Evolutionary conservation across 1,139 yeast species (phyloP).

Genomic region (Pichia sp.): DNA sequence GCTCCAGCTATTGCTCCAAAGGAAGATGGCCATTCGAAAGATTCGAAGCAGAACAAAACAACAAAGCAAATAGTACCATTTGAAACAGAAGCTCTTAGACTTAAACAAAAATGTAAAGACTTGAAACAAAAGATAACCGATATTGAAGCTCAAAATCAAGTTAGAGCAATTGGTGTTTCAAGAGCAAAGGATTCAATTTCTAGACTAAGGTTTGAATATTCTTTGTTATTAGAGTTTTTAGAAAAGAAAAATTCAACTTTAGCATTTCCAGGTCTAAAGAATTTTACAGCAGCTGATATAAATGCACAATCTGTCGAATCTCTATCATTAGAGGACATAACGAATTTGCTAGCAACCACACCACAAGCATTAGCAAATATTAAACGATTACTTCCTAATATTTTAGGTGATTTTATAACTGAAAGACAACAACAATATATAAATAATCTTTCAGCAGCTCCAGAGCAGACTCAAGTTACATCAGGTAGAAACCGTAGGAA

Average conservation of each 20-base stretch:
- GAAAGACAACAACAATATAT: constrained; percentile 14
- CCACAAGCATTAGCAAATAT: constrained; percentile 9
- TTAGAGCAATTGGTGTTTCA: constrained; percentile 68
- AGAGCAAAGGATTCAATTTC: constrained; percentile 75
- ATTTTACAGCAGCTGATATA: constrained; percentile 20
- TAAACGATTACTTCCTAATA: constrained; percentile 9
- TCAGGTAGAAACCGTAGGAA: constrained; percentile 12
- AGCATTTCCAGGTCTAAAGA: constrained; percentile 22
- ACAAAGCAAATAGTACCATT: constrained; percentile 15
- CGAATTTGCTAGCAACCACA: constrained; percentile 15
- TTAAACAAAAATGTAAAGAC: constrained; percentile 61
- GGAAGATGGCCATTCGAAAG: neutral
- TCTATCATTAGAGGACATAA: constrained; percentile 23
- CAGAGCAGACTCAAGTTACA: neutral
- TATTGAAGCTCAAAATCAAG: constrained; percentile 74
- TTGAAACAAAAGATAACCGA: constrained; percentile 66
- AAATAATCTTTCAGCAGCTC: constrained; percentile 1
- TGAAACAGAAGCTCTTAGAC: constrained; percentile 29
- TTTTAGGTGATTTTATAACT: constrained; percentile 12
- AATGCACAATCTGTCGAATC: constrained; percentile 25
- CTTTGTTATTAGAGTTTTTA: constrained; percentile 70
- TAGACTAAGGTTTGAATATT: constrained; percentile 75
- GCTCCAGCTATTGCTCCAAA: neutral
- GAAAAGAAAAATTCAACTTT: constrained; percentile 45
- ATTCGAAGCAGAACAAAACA: constrained; percentile 1